Evolutionary conservation across 2,329 filamentous ascomycete genomes (phyloP).

Genomic region (Arthrobotrys megalospora): DNA sequence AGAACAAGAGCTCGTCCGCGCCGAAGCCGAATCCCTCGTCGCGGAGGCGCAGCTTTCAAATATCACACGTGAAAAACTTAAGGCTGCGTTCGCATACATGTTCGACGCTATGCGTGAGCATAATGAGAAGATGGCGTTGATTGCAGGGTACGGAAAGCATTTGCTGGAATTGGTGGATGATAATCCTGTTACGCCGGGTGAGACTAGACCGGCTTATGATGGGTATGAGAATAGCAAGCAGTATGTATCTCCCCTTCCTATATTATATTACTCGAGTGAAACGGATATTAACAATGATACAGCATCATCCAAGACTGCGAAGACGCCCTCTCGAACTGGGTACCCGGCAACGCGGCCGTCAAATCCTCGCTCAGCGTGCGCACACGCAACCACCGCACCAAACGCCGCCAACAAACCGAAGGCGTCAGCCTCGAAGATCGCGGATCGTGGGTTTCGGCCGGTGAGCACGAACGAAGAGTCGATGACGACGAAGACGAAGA

Average conservation of each 20-base stretch:
- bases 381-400: constrained; percentile 76
- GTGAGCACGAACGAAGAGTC: constrained; percentile 50
- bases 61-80: constrained; percentile 99
- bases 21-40: constrained; percentile 98
- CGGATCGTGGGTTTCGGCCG: constrained; percentile 54
- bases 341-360: constrained; percentile 88
- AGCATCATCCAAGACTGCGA: constrained; percentile 99
- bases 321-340: constrained; percentile 97
- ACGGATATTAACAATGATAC: constrained; percentile 9
- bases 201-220: constrained; percentile 95
- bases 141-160: constrained; percentile 97
- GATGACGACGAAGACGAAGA: constrained; percentile 51
- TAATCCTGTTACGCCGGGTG: constrained; percentile 94
- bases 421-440: constrained; percentile 57
- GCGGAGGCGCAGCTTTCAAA: constrained; percentile 98
- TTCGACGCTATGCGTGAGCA: constrained; percentile 98
- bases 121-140: constrained; percentile 97
- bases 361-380: constrained; percentile 88
- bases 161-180: constrained; percentile 97
- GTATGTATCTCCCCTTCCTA: constrained; percentile 66
- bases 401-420: constrained; percentile 62
- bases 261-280: not conserved
- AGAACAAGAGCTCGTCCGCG: constrained; percentile 97
- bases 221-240: constrained; percentile 98
- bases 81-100: constrained; percentile 97